Percentiles rank a stretch among this genome's conserved stretches.
phyloP scores from a whole-genome alignment of 805 yeast genomes.

The Allodekkera sacchari region DNA sequence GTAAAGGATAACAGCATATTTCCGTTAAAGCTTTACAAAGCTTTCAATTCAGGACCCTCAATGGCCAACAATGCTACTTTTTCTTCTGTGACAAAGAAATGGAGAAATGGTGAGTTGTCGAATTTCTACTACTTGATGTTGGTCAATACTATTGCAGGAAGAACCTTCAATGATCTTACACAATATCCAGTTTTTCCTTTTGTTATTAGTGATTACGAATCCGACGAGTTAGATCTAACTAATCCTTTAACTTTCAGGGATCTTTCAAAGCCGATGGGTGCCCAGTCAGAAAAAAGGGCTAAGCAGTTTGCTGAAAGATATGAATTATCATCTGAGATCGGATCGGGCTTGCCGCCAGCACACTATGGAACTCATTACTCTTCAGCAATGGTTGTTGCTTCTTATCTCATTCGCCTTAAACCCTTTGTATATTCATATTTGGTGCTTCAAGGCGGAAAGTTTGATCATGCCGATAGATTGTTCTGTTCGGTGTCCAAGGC shows the following conservation, averaged over 20 bases:
- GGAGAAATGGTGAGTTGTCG: constrained; percentile 74
- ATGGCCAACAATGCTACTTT: constrained; percentile 9
- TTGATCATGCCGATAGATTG: constrained; percentile 81
- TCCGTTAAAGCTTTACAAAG: constrained; percentile 6
- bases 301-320: constrained; percentile 60
- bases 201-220: constrained; percentile 77
- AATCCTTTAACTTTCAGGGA: constrained; percentile 63
- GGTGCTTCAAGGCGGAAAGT: constrained; percentile 76
- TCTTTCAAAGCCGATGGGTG: constrained; percentile 87
- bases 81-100: constrained; percentile 51
- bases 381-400: constrained; percentile 87
- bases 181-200: constrained; percentile 92
- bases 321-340: constrained; percentile 56
- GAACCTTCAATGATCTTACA: constrained; percentile 82
- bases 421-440: constrained; percentile 79
- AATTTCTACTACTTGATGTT: constrained; percentile 78
- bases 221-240: constrained; percentile 57
- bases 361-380: constrained; percentile 93
- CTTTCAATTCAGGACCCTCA: constrained; percentile 6
- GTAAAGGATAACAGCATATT: not conserved
- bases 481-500: constrained; percentile 70
- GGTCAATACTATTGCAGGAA: constrained; percentile 75
- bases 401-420: constrained; percentile 64
- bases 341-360: constrained; percentile 56
- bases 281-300: constrained; percentile 57